Evolutionary conservation across 257 asterid genomes (phyloP).

Genomic region (Lycium ferocissimum): DNA sequence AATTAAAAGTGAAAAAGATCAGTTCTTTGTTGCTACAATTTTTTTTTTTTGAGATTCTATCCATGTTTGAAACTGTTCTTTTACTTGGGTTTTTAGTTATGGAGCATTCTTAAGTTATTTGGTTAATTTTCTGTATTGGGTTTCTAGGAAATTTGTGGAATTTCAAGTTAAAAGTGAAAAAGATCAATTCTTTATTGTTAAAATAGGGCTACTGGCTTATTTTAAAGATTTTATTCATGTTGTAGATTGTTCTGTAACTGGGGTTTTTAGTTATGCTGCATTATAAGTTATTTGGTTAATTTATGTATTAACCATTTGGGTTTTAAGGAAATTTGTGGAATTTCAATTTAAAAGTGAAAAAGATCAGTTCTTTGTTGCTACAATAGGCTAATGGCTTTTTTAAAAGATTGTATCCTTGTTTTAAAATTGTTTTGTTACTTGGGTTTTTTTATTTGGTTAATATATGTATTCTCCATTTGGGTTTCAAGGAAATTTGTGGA

Average conservation of each 20-base stretch:
- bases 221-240: background rate
- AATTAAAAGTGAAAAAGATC: too few relatives aligned
- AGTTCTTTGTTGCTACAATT: too few relatives aligned
- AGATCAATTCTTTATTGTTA: background rate
- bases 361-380: background rate
- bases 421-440: background rate
- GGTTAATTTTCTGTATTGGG: background rate
- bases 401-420: background rate
- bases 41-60: too few relatives aligned
- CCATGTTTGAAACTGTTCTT: too few relatives aligned
- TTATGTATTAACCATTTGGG: background rate
- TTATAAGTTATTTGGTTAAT: background rate
- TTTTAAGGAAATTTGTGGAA: background rate
- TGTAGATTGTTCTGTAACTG: background rate
- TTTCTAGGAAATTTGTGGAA: background rate
- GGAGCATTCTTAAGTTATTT: background rate
- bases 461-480: background rate
- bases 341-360: background rate
- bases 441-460: background rate
- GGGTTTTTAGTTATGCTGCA: background rate
- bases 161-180: background rate
- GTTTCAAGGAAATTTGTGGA: background rate
- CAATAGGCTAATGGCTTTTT: background rate
- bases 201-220: background rate
- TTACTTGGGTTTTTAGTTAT: too few relatives aligned